These are phyloP conservation scores for Gynostemma pentaphyllum DNA, from an alignment of 306 rosid genomes.

Conservation along the genomic window DNA sequence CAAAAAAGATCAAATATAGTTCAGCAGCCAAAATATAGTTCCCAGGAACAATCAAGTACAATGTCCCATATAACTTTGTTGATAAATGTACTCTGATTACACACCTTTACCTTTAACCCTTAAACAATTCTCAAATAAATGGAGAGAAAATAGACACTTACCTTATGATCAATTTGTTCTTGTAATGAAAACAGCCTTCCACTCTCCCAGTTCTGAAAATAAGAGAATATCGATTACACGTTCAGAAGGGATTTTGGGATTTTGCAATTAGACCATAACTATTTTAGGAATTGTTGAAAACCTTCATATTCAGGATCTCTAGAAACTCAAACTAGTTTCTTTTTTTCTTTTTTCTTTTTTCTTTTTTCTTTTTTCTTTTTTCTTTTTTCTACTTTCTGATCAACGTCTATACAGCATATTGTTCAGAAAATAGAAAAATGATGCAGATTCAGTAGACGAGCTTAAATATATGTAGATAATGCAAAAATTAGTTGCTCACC, in stretches of 20 bases:
- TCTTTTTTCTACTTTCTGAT: neutral
- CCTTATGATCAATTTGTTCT: slow-evolving; percentile 86
- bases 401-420: neutral
- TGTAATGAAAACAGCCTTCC: slow-evolving; percentile 73
- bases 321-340: neutral
- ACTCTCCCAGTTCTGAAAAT: slow-evolving; percentile 61
- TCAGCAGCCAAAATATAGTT: no score
- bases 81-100: neutral
- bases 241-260: no score
- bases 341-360: neutral
- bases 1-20: slow-evolving; percentile 12
- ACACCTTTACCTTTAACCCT: neutral
- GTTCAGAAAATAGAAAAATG: neutral
- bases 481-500: neutral
- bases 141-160: slow-evolving; percentile 14
- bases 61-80: no score
- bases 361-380: neutral
- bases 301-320: neutral
- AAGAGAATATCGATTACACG: slow-evolving; percentile 8
- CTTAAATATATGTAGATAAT: neutral
- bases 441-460: neutral
- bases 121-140: slow-evolving; percentile 6
- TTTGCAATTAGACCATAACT: neutral
- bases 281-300: neutral
- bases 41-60: no score